These are phyloP conservation scores for Penicillium paradoxum DNA, from an alignment of 495 filamentous ascomycete genomes.

Conservation along the genomic window DNA sequence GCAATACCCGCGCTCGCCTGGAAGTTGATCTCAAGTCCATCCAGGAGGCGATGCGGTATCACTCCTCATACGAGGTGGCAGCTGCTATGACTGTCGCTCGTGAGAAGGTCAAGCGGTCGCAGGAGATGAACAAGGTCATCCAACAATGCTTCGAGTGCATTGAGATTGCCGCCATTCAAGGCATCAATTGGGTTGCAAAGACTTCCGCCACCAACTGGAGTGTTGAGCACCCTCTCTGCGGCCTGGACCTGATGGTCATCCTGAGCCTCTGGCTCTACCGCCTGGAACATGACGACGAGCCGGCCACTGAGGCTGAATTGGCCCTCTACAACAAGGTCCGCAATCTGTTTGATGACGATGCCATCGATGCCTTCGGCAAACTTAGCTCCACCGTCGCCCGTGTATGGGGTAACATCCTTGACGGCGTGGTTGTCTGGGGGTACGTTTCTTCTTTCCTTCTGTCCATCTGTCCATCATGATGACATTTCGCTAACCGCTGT, in stretches of 20 bases:
- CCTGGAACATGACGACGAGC: constrained; percentile 98
- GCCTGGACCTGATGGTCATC: constrained; percentile 97
- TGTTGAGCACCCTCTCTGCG: constrained; percentile 94
- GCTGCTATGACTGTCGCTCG: constrained; percentile 92
- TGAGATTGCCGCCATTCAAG: constrained; percentile 89
- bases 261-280: constrained; percentile 97
- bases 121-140: constrained; percentile 98
- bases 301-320: constrained; percentile 83
- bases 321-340: constrained; percentile 95
- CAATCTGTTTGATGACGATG: constrained; percentile 84
- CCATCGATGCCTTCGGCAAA: constrained; percentile 74
- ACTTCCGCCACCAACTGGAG: constrained; percentile 99
- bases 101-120: constrained; percentile 87
- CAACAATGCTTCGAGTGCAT: constrained; percentile 98
- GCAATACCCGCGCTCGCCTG: constrained; percentile 86
- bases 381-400: constrained; percentile 90
- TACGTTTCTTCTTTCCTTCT: constrained; percentile 41
- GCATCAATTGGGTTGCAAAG: constrained; percentile 95
- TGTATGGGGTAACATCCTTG: constrained; percentile 96
- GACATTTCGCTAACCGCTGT: constrained; percentile 51
- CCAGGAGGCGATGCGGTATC: constrained; percentile 94
- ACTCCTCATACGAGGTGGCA: constrained; percentile 94
- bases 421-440: constrained; percentile 99
- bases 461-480: not conserved
- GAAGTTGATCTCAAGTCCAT: constrained; percentile 93